These are phyloP conservation scores for Colletotrichum sp. DNA, from an alignment of 2,329 filamentous ascomycete species.

Conservation along the genomic window DNA sequence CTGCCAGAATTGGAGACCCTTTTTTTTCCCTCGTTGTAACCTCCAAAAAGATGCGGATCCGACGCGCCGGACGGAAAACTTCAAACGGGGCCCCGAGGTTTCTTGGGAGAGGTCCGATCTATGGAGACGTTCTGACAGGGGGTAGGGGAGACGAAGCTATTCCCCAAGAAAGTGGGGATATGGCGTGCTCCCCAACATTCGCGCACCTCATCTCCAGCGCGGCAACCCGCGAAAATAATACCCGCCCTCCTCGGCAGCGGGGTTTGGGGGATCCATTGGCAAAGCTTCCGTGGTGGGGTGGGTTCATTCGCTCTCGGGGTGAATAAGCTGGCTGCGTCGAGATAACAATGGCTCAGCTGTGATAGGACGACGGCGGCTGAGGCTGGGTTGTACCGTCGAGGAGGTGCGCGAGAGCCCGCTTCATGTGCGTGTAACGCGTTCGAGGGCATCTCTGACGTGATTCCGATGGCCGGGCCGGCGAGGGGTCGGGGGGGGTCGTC, in stretches of 20 bases:
- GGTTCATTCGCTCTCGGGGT: background rate
- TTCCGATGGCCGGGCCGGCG: conserved; percentile 1
- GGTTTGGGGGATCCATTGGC: background rate
- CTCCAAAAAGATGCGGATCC: background rate
- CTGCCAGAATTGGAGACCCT: background rate
- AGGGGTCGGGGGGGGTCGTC: background rate
- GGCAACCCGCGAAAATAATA: background rate
- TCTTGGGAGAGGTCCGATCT: conserved; percentile 8
- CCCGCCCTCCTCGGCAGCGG: background rate
- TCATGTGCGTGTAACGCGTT: conserved; percentile 11
- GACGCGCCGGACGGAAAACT: background rate
- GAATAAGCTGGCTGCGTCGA: background rate
- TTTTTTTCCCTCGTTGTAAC: background rate
- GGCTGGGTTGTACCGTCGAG: background rate
- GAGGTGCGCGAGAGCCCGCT: background rate
- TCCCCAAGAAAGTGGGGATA: conserved; percentile 23
- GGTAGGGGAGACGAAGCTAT: background rate
- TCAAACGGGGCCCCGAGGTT: background rate
- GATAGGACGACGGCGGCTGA: background rate
- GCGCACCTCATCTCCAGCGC: background rate
- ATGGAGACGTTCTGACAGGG: background rate
- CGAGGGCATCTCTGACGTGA: conserved; percentile 14
- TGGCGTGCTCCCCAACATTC: conserved; percentile 20
- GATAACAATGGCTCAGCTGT: conserved; percentile 11
- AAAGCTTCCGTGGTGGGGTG: background rate